Evolutionary conservation across 2,329 filamentous ascomycete species (phyloP).

Genomic region (Cadophora luteo-olivacea): DNA sequence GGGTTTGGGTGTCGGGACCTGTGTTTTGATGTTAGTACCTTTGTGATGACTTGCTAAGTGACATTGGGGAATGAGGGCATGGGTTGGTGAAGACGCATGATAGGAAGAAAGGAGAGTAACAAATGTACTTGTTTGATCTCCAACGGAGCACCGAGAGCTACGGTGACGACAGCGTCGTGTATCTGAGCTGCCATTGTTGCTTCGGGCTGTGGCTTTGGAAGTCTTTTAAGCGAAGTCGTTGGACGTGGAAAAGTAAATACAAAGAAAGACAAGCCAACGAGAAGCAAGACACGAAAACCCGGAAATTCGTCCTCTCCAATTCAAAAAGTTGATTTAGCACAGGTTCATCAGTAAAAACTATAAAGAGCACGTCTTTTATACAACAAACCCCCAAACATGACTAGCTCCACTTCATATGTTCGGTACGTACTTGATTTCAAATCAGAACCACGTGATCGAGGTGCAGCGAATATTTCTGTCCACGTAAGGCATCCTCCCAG

Average conservation of each 20-base stretch:
- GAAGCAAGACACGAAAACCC: background rate
- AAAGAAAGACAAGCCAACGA: background rate
- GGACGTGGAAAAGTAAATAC: background rate
- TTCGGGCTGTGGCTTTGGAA: too few species aligned
- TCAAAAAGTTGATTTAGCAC: too few species aligned
- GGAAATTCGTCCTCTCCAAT: too few species aligned
- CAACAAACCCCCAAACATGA: background rate
- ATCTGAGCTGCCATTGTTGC: conserved; percentile 40
- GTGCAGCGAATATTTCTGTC: background rate
- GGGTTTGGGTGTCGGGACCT: conserved; percentile 41
- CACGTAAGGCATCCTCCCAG: background rate
- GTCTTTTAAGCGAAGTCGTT: background rate
- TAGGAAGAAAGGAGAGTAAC: background rate
- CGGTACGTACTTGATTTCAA: background rate
- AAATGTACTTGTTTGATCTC: conserved; percentile 38
- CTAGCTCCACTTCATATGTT: background rate
- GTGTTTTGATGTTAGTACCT: background rate
- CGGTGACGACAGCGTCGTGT: conserved; percentile 51
- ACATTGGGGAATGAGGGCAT: background rate
- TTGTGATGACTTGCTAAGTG: too few species aligned
- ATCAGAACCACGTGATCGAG: background rate
- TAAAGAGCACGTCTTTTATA: background rate
- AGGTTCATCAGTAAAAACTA: background rate
- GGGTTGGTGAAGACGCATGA: too few species aligned
- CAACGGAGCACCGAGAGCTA: conserved; percentile 47